Base-by-base conservation (phyloP, 108 stramenopile species). In the Skeletonema marinoi region DNA sequence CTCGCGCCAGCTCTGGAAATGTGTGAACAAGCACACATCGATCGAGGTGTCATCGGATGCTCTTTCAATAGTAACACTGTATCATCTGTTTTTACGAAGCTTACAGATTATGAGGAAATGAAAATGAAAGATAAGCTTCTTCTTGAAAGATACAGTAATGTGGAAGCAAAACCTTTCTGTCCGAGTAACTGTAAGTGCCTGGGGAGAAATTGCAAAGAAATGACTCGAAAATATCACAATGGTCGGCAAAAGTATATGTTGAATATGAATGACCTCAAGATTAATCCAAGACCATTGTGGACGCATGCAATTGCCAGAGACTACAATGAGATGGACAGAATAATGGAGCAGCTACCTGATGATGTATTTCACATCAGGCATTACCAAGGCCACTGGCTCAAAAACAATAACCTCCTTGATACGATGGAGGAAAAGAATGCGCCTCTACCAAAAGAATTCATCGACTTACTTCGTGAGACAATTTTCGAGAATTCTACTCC, bases 1-100 rank as follows among this genome's bases (percentile, higher is more conserved):
- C 65, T 82, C 29, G 66, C 54, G 25, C 70, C 66, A 42, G 81
- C 74, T 19, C 42, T 82, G 10, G 81, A 71, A 1, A 41, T 69
- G 17, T 82, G 81, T 41, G 74, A 70, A 8, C 65, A 54, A 72
- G 74, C 81, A 29, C 75, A 71, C 3, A 38, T 11, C 21, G 71
- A 71, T 13, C 32, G 48, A n/a, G 74, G 65, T 12, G 75, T 68
- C 42, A 71, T 68, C 16, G 81, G 64, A 21, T 82, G 81, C 64
- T 75, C 81, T 8, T 82, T 82, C 48, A 82, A 82, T 44, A 75
- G 74, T 66, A 82, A 82, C 56, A 75, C 81, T 48, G 81, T 82
- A 3, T 71, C 81, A 35, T 82, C 81, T 14, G 61, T 82, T 16
- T 82, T 71, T 66, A 82, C 81, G 42, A 82, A 74, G 50, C 70